These are phyloP conservation scores for Dendrothele bispora DNA, from an alignment of 768 basidiomycete genomes.

Conservation along the genomic window DNA sequence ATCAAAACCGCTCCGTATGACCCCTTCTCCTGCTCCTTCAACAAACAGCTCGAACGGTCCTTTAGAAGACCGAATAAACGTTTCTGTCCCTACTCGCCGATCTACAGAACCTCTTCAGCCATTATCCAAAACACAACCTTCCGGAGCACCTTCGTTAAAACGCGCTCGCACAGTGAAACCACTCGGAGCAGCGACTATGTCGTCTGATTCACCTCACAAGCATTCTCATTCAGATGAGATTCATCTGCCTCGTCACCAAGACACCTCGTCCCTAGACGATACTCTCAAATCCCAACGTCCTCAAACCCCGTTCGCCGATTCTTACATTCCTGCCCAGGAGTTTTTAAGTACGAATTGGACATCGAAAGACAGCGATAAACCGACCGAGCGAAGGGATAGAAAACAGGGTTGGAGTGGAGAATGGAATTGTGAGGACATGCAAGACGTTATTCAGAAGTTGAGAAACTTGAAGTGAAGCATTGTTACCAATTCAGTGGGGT, in stretches of 20 bases:
- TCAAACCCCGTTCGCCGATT: slow-evolving; percentile 8
- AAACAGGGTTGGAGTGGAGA: slow-evolving; percentile 11
- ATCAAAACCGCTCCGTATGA: too few relatives aligned
- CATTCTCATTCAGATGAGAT: neutral
- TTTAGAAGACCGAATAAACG: too few relatives aligned
- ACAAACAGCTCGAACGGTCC: too few relatives aligned
- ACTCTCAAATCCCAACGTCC: neutral
- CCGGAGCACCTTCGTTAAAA: neutral
- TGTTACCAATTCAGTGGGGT: too few relatives aligned
- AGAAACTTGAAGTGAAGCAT: slow-evolving; percentile 4
- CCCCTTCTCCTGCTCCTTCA: too few relatives aligned
- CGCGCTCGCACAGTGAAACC: neutral
- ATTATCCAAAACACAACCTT: too few relatives aligned
- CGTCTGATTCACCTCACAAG: slow-evolving; percentile 5
- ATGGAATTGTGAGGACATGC: slow-evolving; percentile 10
- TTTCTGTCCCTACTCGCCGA: too few relatives aligned
- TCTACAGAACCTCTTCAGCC: too few relatives aligned
- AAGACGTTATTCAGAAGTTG: slow-evolving; percentile 7
- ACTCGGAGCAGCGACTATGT: neutral
- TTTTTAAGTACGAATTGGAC: neutral
- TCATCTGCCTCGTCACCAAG: neutral
- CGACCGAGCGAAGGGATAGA: neutral
- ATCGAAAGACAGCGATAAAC: neutral
- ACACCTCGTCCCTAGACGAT: neutral
- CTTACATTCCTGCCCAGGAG: neutral